phyloP scores from a whole-genome alignment of 2,329 filamentous ascomycete genomes.

The Camillea tinctor region DNA sequence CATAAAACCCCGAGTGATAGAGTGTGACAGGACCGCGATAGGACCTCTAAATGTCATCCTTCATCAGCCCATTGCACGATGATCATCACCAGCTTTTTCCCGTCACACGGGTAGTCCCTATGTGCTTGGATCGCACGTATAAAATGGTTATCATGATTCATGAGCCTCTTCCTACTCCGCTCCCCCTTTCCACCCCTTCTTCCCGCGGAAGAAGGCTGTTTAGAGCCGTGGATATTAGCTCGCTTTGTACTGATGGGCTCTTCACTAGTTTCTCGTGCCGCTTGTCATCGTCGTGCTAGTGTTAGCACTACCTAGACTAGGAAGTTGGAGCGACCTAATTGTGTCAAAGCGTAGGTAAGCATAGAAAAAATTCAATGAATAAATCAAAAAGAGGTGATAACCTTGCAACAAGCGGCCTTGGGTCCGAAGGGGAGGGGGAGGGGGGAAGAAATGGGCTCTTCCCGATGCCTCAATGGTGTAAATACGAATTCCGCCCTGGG shows the following conservation, averaged over 20 bases:
- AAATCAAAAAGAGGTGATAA: too few relatives aligned
- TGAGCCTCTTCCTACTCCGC: not conserved
- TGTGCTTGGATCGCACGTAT: not conserved
- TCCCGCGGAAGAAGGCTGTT: not conserved
- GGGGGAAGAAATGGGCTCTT: too few relatives aligned
- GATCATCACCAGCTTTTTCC: not conserved
- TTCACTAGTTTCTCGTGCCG: not conserved
- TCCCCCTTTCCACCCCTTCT: too few relatives aligned
- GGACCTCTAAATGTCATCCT: not conserved
- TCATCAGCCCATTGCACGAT: not conserved
- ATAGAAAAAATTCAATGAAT: too few relatives aligned
- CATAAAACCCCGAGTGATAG: too few relatives aligned
- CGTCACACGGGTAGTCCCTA: not conserved
- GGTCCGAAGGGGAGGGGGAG: too few relatives aligned
- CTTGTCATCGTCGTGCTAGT: not conserved
- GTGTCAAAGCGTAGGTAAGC: not conserved
- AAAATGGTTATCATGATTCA: not conserved
- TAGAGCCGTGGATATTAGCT: not conserved
- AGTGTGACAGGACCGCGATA: not conserved
- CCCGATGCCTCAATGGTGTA: not conserved
- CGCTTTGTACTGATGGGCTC: too few relatives aligned
- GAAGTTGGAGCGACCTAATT: not conserved
- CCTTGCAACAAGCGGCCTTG: too few relatives aligned
- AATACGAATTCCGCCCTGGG: not conserved
- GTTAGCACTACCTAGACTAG: not conserved